Evolutionary conservation across 2,329 filamentous ascomycete species (phyloP), one percentile per base, ranked within the genome.

Genomic region (Talaromyces sp.): DNA sequence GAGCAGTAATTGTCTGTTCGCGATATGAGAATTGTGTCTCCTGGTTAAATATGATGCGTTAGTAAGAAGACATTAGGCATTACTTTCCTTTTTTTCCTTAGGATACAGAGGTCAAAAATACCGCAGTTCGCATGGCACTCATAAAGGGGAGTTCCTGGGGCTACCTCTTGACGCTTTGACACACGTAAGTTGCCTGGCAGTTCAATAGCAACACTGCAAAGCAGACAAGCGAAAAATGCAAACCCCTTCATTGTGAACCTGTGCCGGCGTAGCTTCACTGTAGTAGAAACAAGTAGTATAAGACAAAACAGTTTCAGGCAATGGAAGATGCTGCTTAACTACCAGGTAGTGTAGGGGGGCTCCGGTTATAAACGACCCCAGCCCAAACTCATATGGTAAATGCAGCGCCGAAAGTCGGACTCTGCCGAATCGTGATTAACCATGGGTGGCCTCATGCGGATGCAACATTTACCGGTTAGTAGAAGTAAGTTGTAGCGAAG

Each of bases 121-220:
- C 73, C 73, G 60, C 72, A 75, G 56, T 70, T 65, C 10, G 67
- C 66, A 55, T 75, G 73, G 31, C 72, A 75, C 2, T 75, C 66
- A 56, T 75, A 75, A n/a, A 68, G 62, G 4, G 70, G 68, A 26
- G 67, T 70, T 7, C 69, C 71, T 1, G 68, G 69, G 19, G 26
- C 35, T 17, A 59, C 32, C 19, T 32, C 46, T 14, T 56, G 49
- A 9, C 58, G 58, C n/a, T 50, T 55, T 27, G 38, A 24, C 2
- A 55, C 29, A 10, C 6, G 13, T 13, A 35, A 19, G 4, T 41
- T 13, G 4, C 4, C 52, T 4, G 35, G 52, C 13, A 59, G 32
- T 24, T 24, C 10, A 10, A 59, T n/a, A 11, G 58, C 52, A 50
- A 38, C 32, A 7, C 49, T 26, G 9, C 35, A n/a, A 6, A 53